A percentile compares a stretch with the other conserved stretches of the same genome.
These are phyloP conservation scores for Babesia divergens DNA, from an alignment of 169 alveolate species.

Conservation along the genomic window DNA sequence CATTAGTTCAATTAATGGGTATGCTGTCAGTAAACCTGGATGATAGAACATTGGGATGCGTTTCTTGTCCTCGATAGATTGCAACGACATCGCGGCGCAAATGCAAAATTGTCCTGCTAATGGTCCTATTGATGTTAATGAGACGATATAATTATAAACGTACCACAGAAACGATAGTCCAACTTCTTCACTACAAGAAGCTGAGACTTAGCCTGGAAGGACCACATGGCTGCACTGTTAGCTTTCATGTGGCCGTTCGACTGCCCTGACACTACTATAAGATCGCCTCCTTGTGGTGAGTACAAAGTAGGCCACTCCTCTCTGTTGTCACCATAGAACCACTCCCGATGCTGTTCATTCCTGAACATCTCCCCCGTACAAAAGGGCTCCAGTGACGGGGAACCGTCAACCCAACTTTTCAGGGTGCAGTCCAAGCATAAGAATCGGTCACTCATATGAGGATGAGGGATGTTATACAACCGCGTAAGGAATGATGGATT, in stretches of 20 bases:
- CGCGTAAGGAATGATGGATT: not conserved
- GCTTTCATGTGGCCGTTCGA: not conserved
- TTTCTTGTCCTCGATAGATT: constrained; percentile 2
- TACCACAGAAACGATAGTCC: constrained; percentile 22
- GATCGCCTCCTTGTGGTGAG: constrained; percentile 52
- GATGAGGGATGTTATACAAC: constrained; percentile 21
- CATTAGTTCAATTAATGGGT: not conserved
- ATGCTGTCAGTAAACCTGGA: not conserved
- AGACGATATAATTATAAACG: not conserved
- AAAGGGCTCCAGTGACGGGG: not conserved
- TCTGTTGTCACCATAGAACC: constrained; percentile 11
- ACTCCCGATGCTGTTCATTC: constrained; percentile 5
- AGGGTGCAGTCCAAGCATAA: constrained; percentile 42
- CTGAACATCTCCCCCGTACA: constrained; percentile 26
- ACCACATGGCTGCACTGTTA: constrained; percentile 1
- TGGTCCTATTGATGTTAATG: not conserved
- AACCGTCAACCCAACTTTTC: constrained; percentile 2
- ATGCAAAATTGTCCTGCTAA: not conserved
- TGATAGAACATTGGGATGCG: not conserved
- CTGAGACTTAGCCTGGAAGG: not conserved
- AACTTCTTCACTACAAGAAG: constrained; percentile 8
- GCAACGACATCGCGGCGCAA: constrained; percentile 7
- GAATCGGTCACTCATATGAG: constrained; percentile 18
- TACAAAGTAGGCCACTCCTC: not conserved
- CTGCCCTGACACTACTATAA: constrained; percentile 11